Base-by-base conservation (phyloP, 2,329 filamentous ascomycete genomes). In the Colletotrichum sp. region DNA sequence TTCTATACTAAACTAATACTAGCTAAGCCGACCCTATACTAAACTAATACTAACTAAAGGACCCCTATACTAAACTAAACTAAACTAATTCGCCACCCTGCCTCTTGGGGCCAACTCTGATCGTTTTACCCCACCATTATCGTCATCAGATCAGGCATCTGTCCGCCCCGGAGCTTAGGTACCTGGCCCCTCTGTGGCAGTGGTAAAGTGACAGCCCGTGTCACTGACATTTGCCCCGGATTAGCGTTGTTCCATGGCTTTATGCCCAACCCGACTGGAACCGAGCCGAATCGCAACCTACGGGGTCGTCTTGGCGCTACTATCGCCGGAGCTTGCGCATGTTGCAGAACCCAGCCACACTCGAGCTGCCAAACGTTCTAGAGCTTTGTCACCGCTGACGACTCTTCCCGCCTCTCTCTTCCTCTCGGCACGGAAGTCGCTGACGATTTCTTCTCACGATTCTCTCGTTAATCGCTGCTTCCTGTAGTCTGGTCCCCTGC, bases 281-380 rank as follows among this genome's bases (percentile, higher is more conserved):
- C 73, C 59, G 30, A 48, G 64, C 64, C 57, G 71, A 72, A 73
- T 65, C 57, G 70, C 59, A 69, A 30, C 32, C 55, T 48, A 74
- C 72, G 48, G 59, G 28, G 21, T 65, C 57, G 75, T 9, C 75
- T 75, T 77, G 72, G 75, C 72, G 75, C 72, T 59, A 60, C 64
- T 48, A 65, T 59, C 68, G 48, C 73, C 48, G 75, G 68, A 77
- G 75, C 75, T 77, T 77, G 75, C 72, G 75, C 72, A 75, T 69
- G 63, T 72, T 77, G 74, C 72, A 72, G 63, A 71, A 75, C 72
- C 75, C 75, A 77, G 75, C 75, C 75, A 77, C 75, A 72, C 61
- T 75, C 67, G 30, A 75, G 66, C 71, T 72, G 21, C 68, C 73
- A 72, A 13, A 68, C 59, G 68, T 63, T 57, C 74, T 55, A 26